These are phyloP conservation scores for Cetraspora pellucida DNA, from an alignment of 192 early-diverging fungal species.

Conservation along the genomic window DNA sequence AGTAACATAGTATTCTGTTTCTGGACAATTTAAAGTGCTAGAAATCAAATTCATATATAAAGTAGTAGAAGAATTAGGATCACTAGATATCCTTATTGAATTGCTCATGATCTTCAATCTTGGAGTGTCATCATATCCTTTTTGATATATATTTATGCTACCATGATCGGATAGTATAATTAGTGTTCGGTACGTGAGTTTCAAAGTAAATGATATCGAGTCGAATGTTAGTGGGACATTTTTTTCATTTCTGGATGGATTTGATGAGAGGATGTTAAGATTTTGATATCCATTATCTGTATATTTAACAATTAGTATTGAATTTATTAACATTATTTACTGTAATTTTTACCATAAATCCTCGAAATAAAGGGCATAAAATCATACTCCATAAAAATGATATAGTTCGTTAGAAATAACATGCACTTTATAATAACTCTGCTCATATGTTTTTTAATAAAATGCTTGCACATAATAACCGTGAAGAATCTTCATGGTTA, in stretches of 20 bases:
- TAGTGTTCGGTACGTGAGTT: background rate
- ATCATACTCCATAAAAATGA: too few species aligned
- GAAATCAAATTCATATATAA: background rate
- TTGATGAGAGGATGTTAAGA: background rate
- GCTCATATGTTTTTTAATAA: too few species aligned
- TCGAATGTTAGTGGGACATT: background rate
- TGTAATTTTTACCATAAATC: too few species aligned
- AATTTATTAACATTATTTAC: too few species aligned
- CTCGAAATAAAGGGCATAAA: too few species aligned
- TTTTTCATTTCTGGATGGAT: background rate
- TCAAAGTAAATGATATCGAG: background rate
- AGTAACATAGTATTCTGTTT: constrained; percentile 6
- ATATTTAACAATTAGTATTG: too few species aligned
- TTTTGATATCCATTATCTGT: constrained; percentile 16
- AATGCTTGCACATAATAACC: too few species aligned
- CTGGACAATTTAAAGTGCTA: background rate
- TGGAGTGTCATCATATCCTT: background rate
- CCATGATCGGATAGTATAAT: background rate
- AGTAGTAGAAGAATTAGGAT: background rate
- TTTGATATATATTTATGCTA: background rate
- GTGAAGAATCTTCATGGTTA: too few species aligned
- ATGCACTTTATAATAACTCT: too few species aligned
- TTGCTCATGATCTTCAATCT: background rate
- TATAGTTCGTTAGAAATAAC: too few species aligned
- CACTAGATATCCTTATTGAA: background rate